These are phyloP conservation scores for Yarrowia osloensis DNA, from an alignment of 805 yeast species.

Conservation along the genomic window DNA sequence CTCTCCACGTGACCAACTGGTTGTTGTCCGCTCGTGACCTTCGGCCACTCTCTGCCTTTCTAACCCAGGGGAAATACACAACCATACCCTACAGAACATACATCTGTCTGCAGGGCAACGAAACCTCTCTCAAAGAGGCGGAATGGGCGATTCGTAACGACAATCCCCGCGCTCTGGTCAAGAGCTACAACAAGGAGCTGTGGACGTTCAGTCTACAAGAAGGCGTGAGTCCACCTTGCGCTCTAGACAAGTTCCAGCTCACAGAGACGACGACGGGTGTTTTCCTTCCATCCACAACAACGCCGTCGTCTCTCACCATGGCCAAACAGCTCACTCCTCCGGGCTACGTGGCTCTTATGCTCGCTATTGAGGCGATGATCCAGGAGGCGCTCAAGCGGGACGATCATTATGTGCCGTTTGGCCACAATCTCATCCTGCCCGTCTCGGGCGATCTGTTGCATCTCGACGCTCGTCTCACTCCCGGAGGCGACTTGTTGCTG, in stretches of 20 bases:
- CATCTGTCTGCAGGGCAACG: conserved; percentile 20
- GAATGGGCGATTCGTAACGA: conserved; percentile 38
- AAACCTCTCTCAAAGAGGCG: conserved; percentile 34
- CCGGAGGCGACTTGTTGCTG: conserved; percentile 36
- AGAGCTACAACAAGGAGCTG: conserved; percentile 36
- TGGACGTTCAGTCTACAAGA: conserved; percentile 38
- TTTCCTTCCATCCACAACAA: conserved; percentile 37
- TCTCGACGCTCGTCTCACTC: conserved; percentile 34
- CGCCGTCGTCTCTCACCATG: conserved; percentile 29
- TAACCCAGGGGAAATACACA: conserved; percentile 24
- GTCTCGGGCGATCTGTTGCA: conserved; percentile 33
- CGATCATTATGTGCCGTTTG: conserved; percentile 34
- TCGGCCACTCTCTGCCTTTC: neutral
- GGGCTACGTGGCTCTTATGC: conserved; percentile 37
- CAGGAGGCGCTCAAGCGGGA: conserved; percentile 31
- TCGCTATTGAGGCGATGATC: conserved; percentile 34
- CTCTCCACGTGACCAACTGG: neutral
- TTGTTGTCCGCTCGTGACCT: neutral
- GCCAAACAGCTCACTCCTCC: conserved; percentile 31
- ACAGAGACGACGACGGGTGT: conserved; percentile 39
- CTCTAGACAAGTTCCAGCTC: conserved; percentile 34
- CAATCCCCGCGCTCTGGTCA: conserved; percentile 34
- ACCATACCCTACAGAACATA: conserved; percentile 19
- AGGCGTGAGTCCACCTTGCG: conserved; percentile 33
- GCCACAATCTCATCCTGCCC: conserved; percentile 31